Evolutionary conservation across 2,329 filamentous ascomycete genomes (phyloP).

Genomic region (Dichotomopilus funicola): DNA sequence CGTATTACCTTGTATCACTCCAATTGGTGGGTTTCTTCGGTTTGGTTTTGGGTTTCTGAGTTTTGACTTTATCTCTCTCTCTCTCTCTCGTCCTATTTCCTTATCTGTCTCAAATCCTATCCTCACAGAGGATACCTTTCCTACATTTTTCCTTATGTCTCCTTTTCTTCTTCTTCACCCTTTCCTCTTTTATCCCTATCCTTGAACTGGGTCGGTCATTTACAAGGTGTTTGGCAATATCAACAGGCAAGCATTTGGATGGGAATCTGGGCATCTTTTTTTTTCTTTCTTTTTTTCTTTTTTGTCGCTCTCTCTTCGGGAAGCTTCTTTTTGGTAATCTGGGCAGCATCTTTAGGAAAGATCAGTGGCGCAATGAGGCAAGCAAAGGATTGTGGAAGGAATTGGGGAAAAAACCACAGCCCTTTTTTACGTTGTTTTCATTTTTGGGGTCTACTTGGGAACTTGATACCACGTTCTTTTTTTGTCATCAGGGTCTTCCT

Average conservation of each 20-base stretch:
- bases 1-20: background rate
- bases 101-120: background rate
- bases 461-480: constrained; percentile 15
- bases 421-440: background rate
- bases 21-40: background rate
- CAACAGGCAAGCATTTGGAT: background rate
- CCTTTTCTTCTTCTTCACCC: background rate
- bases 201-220: background rate
- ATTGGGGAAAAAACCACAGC: background rate
- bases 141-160: background rate
- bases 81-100: background rate
- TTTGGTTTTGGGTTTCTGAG: background rate
- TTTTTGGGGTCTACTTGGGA: background rate
- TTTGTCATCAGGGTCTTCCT: background rate
- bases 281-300: background rate
- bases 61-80: background rate
- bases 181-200: background rate
- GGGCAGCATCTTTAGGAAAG: background rate
- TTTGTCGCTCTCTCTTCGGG: background rate
- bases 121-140: background rate
- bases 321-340: background rate
- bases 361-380: background rate
- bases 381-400: background rate
- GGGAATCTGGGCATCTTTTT: background rate
- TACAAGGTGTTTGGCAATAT: background rate